phyloP scores from a whole-genome alignment of 2,329 filamentous ascomycete species.

The Arthrobotrys sinensis region DNA sequence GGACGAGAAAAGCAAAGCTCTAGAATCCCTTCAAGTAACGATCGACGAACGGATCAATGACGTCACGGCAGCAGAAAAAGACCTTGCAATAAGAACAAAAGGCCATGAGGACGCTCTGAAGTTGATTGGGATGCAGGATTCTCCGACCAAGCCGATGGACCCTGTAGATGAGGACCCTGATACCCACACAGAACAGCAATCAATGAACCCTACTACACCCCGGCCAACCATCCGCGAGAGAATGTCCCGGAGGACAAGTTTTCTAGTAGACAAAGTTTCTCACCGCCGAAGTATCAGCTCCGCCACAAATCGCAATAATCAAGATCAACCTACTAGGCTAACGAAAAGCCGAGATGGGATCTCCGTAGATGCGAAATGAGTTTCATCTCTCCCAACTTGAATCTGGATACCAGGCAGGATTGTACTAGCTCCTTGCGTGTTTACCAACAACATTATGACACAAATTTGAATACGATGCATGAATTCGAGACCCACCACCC shows the following conservation, averaged over 20 bases:
- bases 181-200: not conserved
- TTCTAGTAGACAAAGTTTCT: slow-evolving; percentile 37
- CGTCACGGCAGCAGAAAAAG: slow-evolving; percentile 35
- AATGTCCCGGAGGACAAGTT: slow-evolving; percentile 38
- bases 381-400: not conserved
- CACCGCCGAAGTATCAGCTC: slow-evolving; percentile 38
- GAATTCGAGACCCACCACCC: not conserved
- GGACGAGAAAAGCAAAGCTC: slow-evolving; percentile 24
- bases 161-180: slow-evolving; percentile 24
- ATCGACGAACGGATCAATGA: slow-evolving; percentile 42
- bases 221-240: slow-evolving; percentile 49
- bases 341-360: slow-evolving; percentile 49
- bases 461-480: not conserved
- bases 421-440: slow-evolving; percentile 9
- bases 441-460: not conserved
- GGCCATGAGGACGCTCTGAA: slow-evolving; percentile 39
- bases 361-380: slow-evolving; percentile 19
- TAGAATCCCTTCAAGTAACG: slow-evolving; percentile 37
- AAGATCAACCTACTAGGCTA: slow-evolving; percentile 10
- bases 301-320: slow-evolving; percentile 5
- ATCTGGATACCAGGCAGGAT: not conserved
- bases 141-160: not conserved
- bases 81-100: slow-evolving; percentile 27
- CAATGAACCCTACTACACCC: slow-evolving; percentile 6
- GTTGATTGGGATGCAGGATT: slow-evolving; percentile 16